Evolutionary conservation across 306 rosid species (phyloP).

Genomic region (Delonix regia): DNA sequence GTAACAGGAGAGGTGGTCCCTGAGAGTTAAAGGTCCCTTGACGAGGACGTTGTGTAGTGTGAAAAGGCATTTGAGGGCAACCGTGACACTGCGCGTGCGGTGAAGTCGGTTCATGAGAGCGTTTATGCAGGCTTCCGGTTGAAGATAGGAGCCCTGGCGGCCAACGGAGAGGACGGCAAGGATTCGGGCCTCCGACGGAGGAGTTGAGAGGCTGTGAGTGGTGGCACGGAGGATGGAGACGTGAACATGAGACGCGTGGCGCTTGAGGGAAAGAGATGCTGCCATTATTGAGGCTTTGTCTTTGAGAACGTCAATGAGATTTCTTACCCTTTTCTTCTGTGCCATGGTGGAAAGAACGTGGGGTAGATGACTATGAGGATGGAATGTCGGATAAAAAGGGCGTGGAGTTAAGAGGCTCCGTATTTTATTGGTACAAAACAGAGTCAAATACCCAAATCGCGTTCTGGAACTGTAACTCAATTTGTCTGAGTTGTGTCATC

Average conservation of each 20-base stretch:
- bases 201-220: conserved; percentile 51
- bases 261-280: conserved; percentile 56
- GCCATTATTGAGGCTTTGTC: conserved; percentile 69
- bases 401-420: not conserved
- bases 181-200: conserved; percentile 58
- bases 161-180: conserved; percentile 54
- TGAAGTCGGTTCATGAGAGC: conserved; percentile 80
- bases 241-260: conserved; percentile 53
- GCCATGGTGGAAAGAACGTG: conserved; percentile 40
- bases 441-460: not conserved
- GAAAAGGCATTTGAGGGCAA: conserved; percentile 83
- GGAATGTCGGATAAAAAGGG: not conserved
- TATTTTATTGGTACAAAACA: not conserved
- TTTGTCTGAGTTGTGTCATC: not conserved
- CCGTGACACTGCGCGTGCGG: conserved; percentile 59
- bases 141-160: conserved; percentile 27
- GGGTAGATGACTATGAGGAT: not conserved
- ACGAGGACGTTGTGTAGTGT: conserved; percentile 57
- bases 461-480: not conserved
- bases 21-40: conserved; percentile 56
- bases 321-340: conserved; percentile 43
- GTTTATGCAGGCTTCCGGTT: conserved; percentile 56
- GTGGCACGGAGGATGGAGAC: conserved; percentile 78
- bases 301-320: conserved; percentile 53
- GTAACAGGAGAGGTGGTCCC: conserved; percentile 55